phyloP scores from a whole-genome alignment of 1,139 yeast species.

The Sugiyamaella pinicola region DNA sequence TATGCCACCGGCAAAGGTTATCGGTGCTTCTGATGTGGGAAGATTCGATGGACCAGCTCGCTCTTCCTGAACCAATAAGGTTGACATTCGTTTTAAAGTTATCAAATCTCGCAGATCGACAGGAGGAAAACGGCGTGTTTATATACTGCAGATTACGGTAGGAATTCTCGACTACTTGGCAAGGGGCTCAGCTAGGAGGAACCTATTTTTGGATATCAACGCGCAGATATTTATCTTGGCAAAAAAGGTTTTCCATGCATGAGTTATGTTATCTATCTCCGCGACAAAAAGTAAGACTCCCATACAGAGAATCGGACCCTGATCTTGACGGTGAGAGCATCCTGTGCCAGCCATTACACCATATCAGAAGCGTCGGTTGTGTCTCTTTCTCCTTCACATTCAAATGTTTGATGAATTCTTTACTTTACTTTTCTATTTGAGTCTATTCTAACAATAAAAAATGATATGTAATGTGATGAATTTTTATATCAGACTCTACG shows the following conservation, averaged over 20 bases:
- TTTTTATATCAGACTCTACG: no score
- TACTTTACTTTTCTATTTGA: no score
- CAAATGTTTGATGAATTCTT: no score
- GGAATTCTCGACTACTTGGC: no score
- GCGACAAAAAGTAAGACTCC: slow-evolving; percentile 1
- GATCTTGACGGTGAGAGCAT: slow-evolving; percentile 12
- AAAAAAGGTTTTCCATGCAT: not conserved
- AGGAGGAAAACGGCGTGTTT: not conserved
- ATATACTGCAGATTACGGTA: no score
- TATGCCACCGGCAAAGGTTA: slow-evolving; percentile 12
- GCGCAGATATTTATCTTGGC: not conserved
- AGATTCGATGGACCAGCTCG: slow-evolving; percentile 4
- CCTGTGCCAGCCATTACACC: slow-evolving; percentile 12
- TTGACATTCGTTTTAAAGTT: slow-evolving; percentile 11
- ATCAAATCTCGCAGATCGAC: not conserved
- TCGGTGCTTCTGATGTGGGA: not conserved
- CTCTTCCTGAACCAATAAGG: slow-evolving; percentile 8
- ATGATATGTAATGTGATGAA: no score
- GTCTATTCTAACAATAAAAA: no score
- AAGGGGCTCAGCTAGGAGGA: no score
- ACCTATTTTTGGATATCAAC: no score
- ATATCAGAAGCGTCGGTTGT: no score
- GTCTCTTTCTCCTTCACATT: no score
- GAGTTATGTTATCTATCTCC: not conserved
- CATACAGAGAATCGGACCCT: slow-evolving; percentile 11